Percentiles rank a stretch among this genome's conserved stretches.
phyloP scores from a whole-genome alignment of 768 basidiomycete genomes.

The Mycena olivaceomarginata region DNA sequence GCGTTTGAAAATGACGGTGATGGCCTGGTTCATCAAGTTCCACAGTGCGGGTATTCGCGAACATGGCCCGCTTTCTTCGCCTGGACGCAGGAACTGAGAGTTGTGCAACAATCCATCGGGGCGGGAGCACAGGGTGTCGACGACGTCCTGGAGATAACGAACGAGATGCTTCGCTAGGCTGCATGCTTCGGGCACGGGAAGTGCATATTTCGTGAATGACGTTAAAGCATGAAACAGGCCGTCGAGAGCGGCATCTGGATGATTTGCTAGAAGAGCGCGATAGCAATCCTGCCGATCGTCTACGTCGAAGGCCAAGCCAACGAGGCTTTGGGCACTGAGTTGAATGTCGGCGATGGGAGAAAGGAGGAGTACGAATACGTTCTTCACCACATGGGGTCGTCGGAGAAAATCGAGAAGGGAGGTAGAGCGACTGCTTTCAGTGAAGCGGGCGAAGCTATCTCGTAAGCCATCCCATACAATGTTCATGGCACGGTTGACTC shows the following conservation, averaged over 20 bases:
- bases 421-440: conserved; percentile 75
- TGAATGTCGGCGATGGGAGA: conserved; percentile 89
- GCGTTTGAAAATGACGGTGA: conserved; percentile 89
- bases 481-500: conserved; percentile 78
- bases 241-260: conserved; percentile 78
- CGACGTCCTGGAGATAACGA: conserved; percentile 93
- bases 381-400: conserved; percentile 72
- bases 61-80: conserved; percentile 66
- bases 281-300: conserved; percentile 93
- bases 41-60: conserved; percentile 83
- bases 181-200: conserved; percentile 88
- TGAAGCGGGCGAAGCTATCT: conserved; percentile 76
- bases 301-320: conserved; percentile 92
- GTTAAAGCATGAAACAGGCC: conserved; percentile 83
- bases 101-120: conserved; percentile 83
- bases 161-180: conserved; percentile 93
- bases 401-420: conserved; percentile 73
- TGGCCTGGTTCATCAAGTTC: conserved; percentile 86
- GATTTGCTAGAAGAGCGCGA: conserved; percentile 82
- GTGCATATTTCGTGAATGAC: conserved; percentile 78
- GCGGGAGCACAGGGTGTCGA: conserved; percentile 89
- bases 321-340: conserved; percentile 84
- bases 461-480: conserved; percentile 78
- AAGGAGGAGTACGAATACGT: conserved; percentile 82
- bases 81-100: conserved; percentile 66